Conservation (phyloP, 331 rosid species). For the Quercus lobata region DNA sequence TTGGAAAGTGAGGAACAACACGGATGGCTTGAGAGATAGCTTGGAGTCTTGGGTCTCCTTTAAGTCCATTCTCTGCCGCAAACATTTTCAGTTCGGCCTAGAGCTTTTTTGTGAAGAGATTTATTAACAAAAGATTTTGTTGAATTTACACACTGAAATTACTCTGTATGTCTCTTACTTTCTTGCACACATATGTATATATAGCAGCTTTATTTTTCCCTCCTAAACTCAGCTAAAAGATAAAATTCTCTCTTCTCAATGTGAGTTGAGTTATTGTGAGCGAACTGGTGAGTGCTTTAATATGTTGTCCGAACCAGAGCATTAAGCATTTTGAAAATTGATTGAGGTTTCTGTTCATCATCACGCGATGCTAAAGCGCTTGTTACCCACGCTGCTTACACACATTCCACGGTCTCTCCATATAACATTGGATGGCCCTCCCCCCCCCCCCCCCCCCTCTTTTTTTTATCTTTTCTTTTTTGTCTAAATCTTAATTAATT, state of each 20-base stretch:
- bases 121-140: too few relatives aligned
- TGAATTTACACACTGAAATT: neutral
- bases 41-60: conserved; percentile 95
- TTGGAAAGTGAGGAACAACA: conserved; percentile 98
- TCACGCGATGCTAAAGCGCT: conserved; percentile 12
- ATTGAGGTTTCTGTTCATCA: neutral
- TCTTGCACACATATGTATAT: too few relatives aligned
- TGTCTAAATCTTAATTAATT: neutral
- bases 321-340: conserved; percentile 27
- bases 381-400: neutral
- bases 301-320: conserved; percentile 26
- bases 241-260: neutral
- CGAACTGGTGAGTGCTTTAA: conserved; percentile 16
- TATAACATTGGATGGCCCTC: too few relatives aligned
- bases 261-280: neutral
- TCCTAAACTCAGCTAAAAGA: neutral
- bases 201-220: neutral
- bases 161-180: neutral
- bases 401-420: neutral
- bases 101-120: too few relatives aligned
- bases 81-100: conserved; percentile 46
- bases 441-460: too few relatives aligned
- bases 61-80: conserved; percentile 87
- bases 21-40: conserved; percentile 80
- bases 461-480: neutral